Percentiles rank a stretch among this genome's conserved stretches.
Evolutionary conservation across 106 monocot genomes (phyloP).

Genomic region (Triglochin maritima): DNA sequence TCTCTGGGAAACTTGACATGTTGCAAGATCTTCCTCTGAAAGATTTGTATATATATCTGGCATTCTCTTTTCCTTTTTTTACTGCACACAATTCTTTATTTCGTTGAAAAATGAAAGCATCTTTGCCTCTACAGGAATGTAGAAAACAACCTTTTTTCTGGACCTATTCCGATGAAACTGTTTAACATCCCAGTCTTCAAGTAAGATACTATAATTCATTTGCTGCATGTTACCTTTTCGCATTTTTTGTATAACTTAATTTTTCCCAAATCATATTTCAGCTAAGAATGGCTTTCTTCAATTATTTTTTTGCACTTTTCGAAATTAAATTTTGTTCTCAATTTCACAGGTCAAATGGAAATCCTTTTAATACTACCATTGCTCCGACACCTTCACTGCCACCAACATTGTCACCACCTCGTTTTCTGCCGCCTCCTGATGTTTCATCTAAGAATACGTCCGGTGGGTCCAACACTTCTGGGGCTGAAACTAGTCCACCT

Average conservation of each 20-base stretch:
- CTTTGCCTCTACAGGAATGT: conserved; percentile 49
- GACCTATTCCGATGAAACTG: conserved; percentile 64
- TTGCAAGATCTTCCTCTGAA: conserved; percentile 79
- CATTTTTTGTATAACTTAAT: not conserved
- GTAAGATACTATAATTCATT: conserved; percentile 22
- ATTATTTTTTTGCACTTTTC: not conserved
- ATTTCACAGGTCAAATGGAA: conserved; percentile 77
- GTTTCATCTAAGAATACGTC: conserved; percentile 24
- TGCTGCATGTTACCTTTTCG: not conserved
- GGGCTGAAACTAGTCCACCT: not conserved
- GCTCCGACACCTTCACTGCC: conserved; percentile 36
- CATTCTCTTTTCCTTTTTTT: not conserved
- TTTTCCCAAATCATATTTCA: not conserved
- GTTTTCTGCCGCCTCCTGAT: conserved; percentile 24
- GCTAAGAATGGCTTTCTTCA: no score
- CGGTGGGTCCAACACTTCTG: conserved; percentile 18
- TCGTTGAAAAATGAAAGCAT: not conserved
- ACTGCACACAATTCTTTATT: not conserved
- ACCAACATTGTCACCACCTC: conserved; percentile 20
- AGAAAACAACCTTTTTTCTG: conserved; percentile 81
- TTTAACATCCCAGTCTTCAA: conserved; percentile 61
- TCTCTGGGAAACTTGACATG: conserved; percentile 68
- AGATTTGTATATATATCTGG: conserved; percentile 59
- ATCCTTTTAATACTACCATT: conserved; percentile 74
- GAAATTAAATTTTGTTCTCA: not conserved